Evolutionary conservation across 306 rosid species (phyloP).

Genomic region (Spatholobus suberectus): DNA sequence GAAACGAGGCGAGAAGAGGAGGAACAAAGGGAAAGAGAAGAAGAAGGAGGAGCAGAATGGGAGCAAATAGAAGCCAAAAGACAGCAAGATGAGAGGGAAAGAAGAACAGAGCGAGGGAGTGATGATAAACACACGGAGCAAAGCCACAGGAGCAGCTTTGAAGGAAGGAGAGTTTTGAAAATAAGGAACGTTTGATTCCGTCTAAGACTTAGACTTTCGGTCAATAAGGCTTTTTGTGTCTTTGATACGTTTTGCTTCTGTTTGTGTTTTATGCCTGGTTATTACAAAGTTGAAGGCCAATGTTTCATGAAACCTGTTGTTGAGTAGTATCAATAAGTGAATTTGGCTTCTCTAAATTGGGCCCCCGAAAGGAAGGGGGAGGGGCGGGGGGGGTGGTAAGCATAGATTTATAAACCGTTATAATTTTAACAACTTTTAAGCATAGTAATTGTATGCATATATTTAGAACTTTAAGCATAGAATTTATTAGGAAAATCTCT

Average conservation of each 20-base stretch:
- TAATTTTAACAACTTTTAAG: neutral
- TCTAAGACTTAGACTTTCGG: neutral
- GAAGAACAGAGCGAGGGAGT: neutral
- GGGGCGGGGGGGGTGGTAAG: no score
- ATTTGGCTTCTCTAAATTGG: neutral
- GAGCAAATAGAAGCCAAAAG: conserved; percentile 11
- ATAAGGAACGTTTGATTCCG: conserved; percentile 23
- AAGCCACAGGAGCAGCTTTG: neutral
- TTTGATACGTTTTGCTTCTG: neutral
- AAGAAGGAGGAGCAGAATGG: neutral
- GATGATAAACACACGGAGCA: neutral
- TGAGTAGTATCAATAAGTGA: neutral
- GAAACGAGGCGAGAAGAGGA: neutral
- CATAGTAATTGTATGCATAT: neutral
- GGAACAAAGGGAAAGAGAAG: neutral
- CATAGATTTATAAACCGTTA: neutral
- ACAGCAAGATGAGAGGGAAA: conserved; percentile 1
- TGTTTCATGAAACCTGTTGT: neutral
- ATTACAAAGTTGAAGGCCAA: neutral
- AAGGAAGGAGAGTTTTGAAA: conserved; percentile 45
- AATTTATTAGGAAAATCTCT: neutral
- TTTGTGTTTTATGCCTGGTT: neutral
- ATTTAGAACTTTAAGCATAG: no score
- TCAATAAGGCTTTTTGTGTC: neutral
- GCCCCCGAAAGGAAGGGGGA: no score